Evolutionary conservation across 441 rosid species (phyloP).

Genomic region (Geranium incanum): DNA sequence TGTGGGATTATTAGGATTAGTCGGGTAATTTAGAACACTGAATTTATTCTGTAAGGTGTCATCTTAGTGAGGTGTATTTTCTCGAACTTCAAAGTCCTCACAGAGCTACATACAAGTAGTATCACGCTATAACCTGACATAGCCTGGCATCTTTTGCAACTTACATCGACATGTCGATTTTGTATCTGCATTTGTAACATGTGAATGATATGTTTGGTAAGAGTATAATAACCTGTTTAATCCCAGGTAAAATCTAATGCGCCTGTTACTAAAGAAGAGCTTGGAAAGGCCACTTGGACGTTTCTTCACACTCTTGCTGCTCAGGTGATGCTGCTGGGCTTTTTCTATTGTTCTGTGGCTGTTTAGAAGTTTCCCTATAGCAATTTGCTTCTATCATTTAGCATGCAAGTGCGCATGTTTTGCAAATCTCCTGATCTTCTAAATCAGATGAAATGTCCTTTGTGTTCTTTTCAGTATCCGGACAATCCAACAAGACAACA

Average conservation of each 20-base stretch:
- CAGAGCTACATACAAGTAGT: too few species aligned
- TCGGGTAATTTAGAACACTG: too few species aligned
- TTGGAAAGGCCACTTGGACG: conserved; percentile 92
- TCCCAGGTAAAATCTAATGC: conserved; percentile 45
- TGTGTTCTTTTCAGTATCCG: conserved; percentile 58
- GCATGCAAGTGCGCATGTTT: conserved; percentile 4
- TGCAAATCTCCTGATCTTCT: neutral
- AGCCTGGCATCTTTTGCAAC: too few species aligned
- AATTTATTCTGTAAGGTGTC: too few species aligned
- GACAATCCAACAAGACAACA: conserved; percentile 90
- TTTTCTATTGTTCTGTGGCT: neutral
- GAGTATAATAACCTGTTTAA: neutral
- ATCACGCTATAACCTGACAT: too few species aligned
- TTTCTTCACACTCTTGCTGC: conserved; percentile 93
- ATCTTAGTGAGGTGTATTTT: too few species aligned
- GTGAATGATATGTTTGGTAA: too few species aligned
- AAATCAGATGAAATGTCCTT: neutral
- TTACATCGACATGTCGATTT: too few species aligned
- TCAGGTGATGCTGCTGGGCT: conserved; percentile 40
- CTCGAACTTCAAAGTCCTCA: too few species aligned
- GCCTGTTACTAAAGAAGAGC: conserved; percentile 83
- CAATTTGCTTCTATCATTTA: neutral
- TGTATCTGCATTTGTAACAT: too few species aligned
- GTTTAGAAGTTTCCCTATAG: neutral
- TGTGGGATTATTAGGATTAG: too few species aligned